These are phyloP conservation scores for Exobasidium cylindrosporum DNA, from an alignment of 1,284 basidiomycete species.

Conservation along the genomic window DNA sequence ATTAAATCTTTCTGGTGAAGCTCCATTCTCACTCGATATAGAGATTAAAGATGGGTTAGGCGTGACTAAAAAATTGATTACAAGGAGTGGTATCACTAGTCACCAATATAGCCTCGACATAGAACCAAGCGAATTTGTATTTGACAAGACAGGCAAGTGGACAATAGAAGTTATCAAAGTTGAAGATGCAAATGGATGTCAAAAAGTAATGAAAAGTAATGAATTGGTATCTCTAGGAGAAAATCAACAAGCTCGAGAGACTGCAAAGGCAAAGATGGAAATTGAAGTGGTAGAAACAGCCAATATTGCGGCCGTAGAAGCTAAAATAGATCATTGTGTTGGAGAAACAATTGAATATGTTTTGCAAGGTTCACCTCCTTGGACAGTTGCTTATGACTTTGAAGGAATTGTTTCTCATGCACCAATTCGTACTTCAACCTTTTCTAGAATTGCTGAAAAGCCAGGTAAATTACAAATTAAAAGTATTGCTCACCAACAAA, in stretches of 20 bases:
- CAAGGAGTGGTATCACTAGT: background rate
- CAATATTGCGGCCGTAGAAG: slow-evolving; percentile 78
- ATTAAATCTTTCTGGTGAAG: slow-evolving; percentile 62
- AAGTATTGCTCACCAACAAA: slow-evolving; percentile 73
- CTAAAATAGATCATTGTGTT: slow-evolving; percentile 78
- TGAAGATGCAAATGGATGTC: slow-evolving; percentile 43
- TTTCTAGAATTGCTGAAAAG: slow-evolving; percentile 76
- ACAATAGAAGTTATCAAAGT: slow-evolving; percentile 57
- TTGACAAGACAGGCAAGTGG: slow-evolving; percentile 69
- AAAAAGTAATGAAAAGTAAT: slow-evolving; percentile 1
- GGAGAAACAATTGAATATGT: slow-evolving; percentile 88
- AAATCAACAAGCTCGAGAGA: background rate
- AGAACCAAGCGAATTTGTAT: slow-evolving; percentile 66
- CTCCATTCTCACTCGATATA: slow-evolving; percentile 74
- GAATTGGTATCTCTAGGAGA: background rate
- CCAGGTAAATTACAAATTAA: slow-evolving; percentile 77
- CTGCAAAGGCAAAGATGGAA: slow-evolving; percentile 17
- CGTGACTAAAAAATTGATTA: background rate
- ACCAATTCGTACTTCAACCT: slow-evolving; percentile 73
- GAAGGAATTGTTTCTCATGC: slow-evolving; percentile 73
- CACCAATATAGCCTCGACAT: background rate
- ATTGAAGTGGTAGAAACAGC: slow-evolving; percentile 87
- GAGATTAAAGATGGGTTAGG: background rate
- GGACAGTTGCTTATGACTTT: slow-evolving; percentile 85
- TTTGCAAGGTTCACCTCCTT: slow-evolving; percentile 90